phyloP scores from a whole-genome alignment of 495 filamentous ascomycete species.

The Beverwykella pulmonaria region DNA sequence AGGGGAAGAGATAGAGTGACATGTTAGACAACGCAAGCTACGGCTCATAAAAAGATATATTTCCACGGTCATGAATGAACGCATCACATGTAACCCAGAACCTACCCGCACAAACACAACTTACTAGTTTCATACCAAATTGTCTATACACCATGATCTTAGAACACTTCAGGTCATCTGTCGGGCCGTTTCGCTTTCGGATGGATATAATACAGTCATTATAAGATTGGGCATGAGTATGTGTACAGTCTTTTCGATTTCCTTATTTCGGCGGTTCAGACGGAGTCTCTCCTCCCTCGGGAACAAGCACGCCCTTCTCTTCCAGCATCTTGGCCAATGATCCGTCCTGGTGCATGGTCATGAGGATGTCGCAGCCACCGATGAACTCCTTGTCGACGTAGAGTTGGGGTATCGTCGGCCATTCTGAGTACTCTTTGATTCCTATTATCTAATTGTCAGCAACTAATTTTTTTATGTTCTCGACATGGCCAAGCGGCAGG shows the following conservation, averaged over 20 bases:
- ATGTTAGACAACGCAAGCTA: no score
- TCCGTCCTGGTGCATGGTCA: constrained; percentile 97
- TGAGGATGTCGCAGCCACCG: constrained; percentile 93
- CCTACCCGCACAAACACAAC: not conserved
- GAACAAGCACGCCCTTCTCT: constrained; percentile 75
- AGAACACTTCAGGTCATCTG: not conserved
- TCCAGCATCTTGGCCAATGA: constrained; percentile 89
- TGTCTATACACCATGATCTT: not conserved
- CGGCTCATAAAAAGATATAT: no score
- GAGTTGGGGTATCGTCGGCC: constrained; percentile 97
- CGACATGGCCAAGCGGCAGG: not conserved
- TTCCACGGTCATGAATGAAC: not conserved
- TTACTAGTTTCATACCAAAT: not conserved
- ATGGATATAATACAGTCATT: not conserved
- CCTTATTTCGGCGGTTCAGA: constrained; percentile 25
- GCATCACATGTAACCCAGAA: not conserved
- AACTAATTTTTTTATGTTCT: constrained; percentile 6
- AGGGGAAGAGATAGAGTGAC: not conserved
- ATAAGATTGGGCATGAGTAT: no score
- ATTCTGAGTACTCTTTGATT: constrained; percentile 98
- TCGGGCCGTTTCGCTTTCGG: not conserved
- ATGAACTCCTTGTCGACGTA: constrained; percentile 96
- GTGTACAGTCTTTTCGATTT: not conserved
- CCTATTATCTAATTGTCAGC: constrained; percentile 55
- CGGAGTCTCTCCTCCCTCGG: constrained; percentile 29